Evolutionary conservation across 768 basidiomycete genomes (phyloP), one percentile per base, ranked within the genome.

Genomic region (Lactarius akahatsu): DNA sequence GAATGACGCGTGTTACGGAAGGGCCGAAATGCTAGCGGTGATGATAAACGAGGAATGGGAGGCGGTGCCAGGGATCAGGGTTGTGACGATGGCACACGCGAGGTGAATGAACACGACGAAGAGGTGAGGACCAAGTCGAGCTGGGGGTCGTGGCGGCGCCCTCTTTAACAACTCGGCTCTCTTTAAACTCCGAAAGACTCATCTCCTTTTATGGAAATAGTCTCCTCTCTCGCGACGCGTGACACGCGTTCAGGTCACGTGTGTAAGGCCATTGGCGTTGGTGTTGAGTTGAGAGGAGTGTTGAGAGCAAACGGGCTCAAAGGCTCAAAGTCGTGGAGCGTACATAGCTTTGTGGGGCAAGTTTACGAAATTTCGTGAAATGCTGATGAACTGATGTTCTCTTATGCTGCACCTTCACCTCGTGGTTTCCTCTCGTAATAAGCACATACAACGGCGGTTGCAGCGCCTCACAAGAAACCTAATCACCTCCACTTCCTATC

Each of bases 111-210:
- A 63, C 66, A 67, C 66, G 66, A 67, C 9, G 58, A 57, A 52
- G 62, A 60, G 62, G 66, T 60, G 66, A 67, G 66, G 66, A 59
- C 26, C 28, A 32, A 10, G 55, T 34, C 18, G 23, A 56, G 55
- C 56, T 8, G 20, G 9, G 20, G 63, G 56, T 58, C 57, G 63
- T 45, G 43, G 43, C 43, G 20, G n/a, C 55, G 55, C 55, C 30
- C 64, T 63, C 66, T 67, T 67, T 67, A 67, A 67, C 66, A 58
- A 52, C 66, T 55, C 34, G 23, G 18, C 56, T 58, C 32, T 8
- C 59, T 63, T 70, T 45, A 69, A 70, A 70, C 70, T 70, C 70
- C 70, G 70, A 64, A 64, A 5, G 23, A 63, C 65, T 47, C 11
- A 20, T 57, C 9, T 41, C 67, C 54, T 62, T 57, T 64, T 70